These are phyloP conservation scores for Boletus speciosus DNA, from an alignment of 768 basidiomycete species.

Conservation along the genomic window DNA sequence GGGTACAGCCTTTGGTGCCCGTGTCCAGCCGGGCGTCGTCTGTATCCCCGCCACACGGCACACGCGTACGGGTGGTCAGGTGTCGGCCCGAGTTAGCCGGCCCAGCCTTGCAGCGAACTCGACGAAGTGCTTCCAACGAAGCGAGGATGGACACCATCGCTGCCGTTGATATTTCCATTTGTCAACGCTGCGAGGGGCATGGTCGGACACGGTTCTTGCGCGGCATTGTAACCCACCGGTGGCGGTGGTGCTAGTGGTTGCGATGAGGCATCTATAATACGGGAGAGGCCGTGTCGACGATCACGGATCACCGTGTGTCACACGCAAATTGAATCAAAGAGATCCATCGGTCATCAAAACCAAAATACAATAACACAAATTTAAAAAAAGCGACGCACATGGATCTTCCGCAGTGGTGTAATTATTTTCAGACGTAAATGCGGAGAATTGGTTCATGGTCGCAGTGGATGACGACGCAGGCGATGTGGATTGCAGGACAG, in stretches of 20 bases:
- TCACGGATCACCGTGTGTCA: slow-evolving; percentile 3
- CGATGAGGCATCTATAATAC: slow-evolving; percentile 3
- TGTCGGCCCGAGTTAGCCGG: slow-evolving; percentile 13
- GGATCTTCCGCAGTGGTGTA: slow-evolving; percentile 22
- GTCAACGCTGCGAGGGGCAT: neutral
- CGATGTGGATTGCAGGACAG: slow-evolving; percentile 20
- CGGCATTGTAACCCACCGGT: slow-evolving; percentile 9
- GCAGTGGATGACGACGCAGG: neutral
- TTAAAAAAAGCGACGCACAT: slow-evolving; percentile 25
- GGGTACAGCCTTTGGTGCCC: neutral
- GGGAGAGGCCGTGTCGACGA: neutral
- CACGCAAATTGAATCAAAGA: neutral
- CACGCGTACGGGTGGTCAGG: too few relatives aligned
- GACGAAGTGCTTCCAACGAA: slow-evolving; percentile 22
- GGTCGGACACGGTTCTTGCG: slow-evolving; percentile 7
- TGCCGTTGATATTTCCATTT: neutral
- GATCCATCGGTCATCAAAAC: neutral
- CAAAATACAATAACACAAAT: slow-evolving; percentile 2
- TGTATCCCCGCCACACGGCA: neutral
- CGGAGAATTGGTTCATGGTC: slow-evolving; percentile 10
- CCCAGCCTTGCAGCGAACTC: slow-evolving; percentile 31
- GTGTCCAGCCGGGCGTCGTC: neutral
- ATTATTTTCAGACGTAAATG: slow-evolving; percentile 20
- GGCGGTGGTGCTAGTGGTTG: slow-evolving; percentile 3
- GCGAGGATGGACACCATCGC: slow-evolving; percentile 4